These are phyloP conservation scores for Stagonosporopsis rhizophila DNA, from an alignment of 2,329 filamentous ascomycete genomes.

Conservation along the genomic window DNA sequence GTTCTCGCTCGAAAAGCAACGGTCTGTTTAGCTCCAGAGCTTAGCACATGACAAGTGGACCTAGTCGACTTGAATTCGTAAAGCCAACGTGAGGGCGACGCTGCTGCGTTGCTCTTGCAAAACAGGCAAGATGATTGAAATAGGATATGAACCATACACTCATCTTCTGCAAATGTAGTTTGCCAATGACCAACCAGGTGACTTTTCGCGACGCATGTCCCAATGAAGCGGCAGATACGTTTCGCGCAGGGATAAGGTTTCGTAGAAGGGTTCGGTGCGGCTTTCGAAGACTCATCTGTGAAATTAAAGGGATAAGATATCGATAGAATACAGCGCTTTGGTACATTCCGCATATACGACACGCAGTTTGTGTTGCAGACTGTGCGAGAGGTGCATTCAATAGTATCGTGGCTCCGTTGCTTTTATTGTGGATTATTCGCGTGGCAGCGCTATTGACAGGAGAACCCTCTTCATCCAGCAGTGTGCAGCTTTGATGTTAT, in stretches of 20 bases:
- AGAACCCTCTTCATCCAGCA: no score
- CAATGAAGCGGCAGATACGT: background rate
- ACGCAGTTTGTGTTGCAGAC: background rate
- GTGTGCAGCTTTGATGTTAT: no score
- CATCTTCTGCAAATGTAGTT: background rate
- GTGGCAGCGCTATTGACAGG: background rate
- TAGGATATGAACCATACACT: background rate
- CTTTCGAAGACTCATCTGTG: background rate
- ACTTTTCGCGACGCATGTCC: background rate
- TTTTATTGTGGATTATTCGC: background rate
- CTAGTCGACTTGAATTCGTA: background rate
- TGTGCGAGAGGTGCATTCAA: background rate
- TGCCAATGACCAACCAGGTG: background rate
- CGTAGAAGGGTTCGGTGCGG: background rate
- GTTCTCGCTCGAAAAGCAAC: background rate
- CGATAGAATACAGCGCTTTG: background rate
- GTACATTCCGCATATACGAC: background rate
- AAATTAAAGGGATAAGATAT: constrained; percentile 4
- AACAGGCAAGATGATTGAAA: background rate
- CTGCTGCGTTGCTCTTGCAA: background rate
- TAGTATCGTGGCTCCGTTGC: background rate
- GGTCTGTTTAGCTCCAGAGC: constrained; percentile 4
- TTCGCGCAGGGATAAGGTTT: constrained; percentile 6
- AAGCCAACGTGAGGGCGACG: background rate
- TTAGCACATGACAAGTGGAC: constrained; percentile 10